Conservation (phyloP, 2,329 filamentous ascomycete genomes). For the Botrytis medusae region DNA sequence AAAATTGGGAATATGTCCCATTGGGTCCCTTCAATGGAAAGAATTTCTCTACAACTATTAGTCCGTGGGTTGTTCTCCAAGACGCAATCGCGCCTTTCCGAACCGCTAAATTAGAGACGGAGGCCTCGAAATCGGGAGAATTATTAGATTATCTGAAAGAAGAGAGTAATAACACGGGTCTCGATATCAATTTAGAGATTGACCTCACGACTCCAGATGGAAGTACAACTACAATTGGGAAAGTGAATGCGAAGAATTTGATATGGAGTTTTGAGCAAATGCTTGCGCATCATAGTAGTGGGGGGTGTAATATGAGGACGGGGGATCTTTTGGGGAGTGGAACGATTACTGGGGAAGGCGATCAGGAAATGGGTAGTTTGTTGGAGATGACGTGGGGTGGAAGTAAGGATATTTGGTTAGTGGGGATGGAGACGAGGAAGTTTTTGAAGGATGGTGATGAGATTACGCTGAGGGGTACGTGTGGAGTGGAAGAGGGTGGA, state of each 20-base stretch:
- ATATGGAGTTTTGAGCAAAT: conserved; percentile 84
- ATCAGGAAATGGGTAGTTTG: conserved; percentile 62
- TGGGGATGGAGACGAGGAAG: conserved; percentile 63
- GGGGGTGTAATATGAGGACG: conserved; percentile 70
- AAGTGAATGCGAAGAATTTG: conserved; percentile 63
- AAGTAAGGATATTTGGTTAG: conserved; percentile 61
- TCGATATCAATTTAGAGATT: conserved; percentile 68
- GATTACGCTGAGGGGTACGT: conserved; percentile 63
- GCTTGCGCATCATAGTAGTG: conserved; percentile 75
- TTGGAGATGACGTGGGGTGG: conserved; percentile 72
- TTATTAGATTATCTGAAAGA: conserved; percentile 66
- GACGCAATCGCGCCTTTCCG: conserved; percentile 73
- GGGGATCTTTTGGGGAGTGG: conserved; percentile 77
- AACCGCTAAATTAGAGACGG: conserved; percentile 47
- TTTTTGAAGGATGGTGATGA: conserved; percentile 77
- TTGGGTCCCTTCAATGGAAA: conserved; percentile 81
- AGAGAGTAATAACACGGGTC: conserved; percentile 56
- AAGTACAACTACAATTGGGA: conserved; percentile 57
- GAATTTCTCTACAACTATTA: conserved; percentile 78
- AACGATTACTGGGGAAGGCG: conserved; percentile 66
- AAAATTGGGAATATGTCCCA: conserved; percentile 81
- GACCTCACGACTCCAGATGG: conserved; percentile 56
- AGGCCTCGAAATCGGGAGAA: conserved; percentile 48
- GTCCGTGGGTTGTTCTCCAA: conserved; percentile 74
- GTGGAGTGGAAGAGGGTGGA: conserved; percentile 59